phyloP scores from a whole-genome alignment of 331 rosid species.

The Rosa hybrid region DNA sequence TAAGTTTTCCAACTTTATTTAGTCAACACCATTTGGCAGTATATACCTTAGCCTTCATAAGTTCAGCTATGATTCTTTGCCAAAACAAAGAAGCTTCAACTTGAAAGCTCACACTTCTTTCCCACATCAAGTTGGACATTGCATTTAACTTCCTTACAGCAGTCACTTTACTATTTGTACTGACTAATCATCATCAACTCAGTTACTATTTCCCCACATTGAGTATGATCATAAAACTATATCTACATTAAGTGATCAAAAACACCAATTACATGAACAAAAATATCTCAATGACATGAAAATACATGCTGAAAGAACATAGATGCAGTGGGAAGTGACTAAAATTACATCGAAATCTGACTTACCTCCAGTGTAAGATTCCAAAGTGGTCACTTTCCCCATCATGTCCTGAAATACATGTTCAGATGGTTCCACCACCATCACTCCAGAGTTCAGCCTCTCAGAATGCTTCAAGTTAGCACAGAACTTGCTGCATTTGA shows the following conservation, averaged over 20 bases:
- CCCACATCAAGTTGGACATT: background rate
- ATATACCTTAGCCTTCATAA: background rate
- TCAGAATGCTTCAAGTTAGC: conserved; percentile 99
- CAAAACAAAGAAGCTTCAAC: background rate
- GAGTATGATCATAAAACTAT: background rate
- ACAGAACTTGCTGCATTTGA: conserved; percentile 88
- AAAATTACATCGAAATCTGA: background rate
- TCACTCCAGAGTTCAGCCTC: conserved; percentile 96
- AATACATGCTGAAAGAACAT: background rate
- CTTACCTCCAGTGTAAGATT: conserved; percentile 93
- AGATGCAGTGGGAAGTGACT: background rate
- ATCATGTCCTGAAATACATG: conserved; percentile 85
- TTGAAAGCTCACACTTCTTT: background rate
- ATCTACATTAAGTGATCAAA: background rate
- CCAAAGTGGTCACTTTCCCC: conserved; percentile 68
- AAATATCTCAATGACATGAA: background rate
- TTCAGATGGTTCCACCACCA: conserved; percentile 93
- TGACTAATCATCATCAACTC: background rate
- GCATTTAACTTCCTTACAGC: background rate
- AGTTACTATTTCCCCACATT: background rate
- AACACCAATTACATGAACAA: background rate
- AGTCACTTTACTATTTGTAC: background rate
- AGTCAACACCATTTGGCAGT: background rate
- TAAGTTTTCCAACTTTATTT: background rate
- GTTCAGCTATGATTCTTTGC: background rate